Conservation (phyloP, 1,284 basidiomycete genomes). For the Malassezia arunalokei region DNA sequence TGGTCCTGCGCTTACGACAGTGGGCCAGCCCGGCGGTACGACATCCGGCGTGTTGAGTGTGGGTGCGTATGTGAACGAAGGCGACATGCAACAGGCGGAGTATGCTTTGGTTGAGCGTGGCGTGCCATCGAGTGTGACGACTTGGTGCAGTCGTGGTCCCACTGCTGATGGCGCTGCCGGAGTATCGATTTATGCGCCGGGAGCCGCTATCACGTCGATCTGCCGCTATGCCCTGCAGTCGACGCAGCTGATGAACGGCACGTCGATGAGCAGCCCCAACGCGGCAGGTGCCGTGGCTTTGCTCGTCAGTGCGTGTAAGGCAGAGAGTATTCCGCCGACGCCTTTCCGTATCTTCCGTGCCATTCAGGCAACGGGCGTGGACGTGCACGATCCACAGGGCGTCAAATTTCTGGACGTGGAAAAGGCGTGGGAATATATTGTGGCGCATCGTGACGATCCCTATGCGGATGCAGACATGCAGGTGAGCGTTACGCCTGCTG, state of each 20-base stretch:
- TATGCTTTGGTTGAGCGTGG: constrained; percentile 44
- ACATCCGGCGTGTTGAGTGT: constrained; percentile 43
- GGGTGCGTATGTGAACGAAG: constrained; percentile 45
- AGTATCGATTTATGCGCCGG: constrained; percentile 45
- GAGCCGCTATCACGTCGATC: constrained; percentile 46
- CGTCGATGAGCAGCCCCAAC: constrained; percentile 45
- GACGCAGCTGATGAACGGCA: constrained; percentile 46
- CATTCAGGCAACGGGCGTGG: constrained; percentile 39
- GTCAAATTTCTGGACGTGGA: constrained; percentile 45
- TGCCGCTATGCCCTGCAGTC: constrained; percentile 45
- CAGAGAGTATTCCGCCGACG: constrained; percentile 39
- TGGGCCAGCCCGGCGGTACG: constrained; percentile 45
- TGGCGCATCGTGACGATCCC: constrained; percentile 31
- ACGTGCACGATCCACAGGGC: constrained; percentile 43
- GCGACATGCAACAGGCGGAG: constrained; percentile 46
- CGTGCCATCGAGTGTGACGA: constrained; percentile 41
- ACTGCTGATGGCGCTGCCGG: constrained; percentile 40
- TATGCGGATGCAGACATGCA: constrained; percentile 44
- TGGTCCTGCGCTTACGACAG: constrained; percentile 45
- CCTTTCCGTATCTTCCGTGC: constrained; percentile 44
- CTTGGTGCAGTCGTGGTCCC: constrained; percentile 47
- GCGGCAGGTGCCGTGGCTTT: constrained; percentile 43
- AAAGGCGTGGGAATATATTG: constrained; percentile 43
- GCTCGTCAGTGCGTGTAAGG: constrained; percentile 43
- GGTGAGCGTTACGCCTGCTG: constrained; percentile 37